Conservation (phyloP, 129 eudicot genomes). For the Chrysanthemum lavandulifolium region DNA sequence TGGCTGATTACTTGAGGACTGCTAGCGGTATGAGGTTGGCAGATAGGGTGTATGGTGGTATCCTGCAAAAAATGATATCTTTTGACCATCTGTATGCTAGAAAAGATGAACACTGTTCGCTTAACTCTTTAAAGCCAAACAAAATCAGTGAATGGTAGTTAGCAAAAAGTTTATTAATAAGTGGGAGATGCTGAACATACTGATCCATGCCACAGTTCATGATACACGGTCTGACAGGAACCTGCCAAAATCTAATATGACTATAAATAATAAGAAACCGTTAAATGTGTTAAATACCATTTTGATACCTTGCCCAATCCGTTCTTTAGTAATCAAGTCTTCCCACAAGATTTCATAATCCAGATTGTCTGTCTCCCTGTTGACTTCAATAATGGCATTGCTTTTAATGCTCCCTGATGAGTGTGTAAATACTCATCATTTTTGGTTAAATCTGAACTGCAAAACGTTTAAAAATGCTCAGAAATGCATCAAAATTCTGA, state of each 20-base stretch:
- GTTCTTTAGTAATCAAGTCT: slow-evolving; percentile 65
- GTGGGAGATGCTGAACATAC: background rate
- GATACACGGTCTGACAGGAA: background rate
- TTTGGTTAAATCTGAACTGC: too few relatives aligned
- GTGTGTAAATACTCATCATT: too few relatives aligned
- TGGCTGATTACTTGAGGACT: too few relatives aligned
- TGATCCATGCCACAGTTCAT: background rate
- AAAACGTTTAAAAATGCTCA: too few relatives aligned
- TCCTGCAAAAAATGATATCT: too few relatives aligned
- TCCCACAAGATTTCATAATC: slow-evolving; percentile 83
- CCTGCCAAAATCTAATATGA: background rate
- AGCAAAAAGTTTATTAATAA: too few relatives aligned
- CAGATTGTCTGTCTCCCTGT: slow-evolving; percentile 46
- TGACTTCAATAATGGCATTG: slow-evolving; percentile 52
- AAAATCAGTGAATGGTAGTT: background rate
- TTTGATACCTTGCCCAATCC: slow-evolving; percentile 69
- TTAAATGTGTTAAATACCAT: background rate
- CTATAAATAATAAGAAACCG: background rate
- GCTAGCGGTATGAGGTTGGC: too few relatives aligned
- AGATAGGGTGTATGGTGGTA: too few relatives aligned
- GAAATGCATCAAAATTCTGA: too few relatives aligned
- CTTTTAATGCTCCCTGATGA: slow-evolving; percentile 47
- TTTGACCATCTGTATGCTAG: too few relatives aligned
- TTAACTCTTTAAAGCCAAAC: background rate
- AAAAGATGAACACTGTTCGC: too few relatives aligned